phyloP scores from a whole-genome alignment of 2,329 filamentous ascomycete genomes.

The Arthrinium puccinioides region DNA sequence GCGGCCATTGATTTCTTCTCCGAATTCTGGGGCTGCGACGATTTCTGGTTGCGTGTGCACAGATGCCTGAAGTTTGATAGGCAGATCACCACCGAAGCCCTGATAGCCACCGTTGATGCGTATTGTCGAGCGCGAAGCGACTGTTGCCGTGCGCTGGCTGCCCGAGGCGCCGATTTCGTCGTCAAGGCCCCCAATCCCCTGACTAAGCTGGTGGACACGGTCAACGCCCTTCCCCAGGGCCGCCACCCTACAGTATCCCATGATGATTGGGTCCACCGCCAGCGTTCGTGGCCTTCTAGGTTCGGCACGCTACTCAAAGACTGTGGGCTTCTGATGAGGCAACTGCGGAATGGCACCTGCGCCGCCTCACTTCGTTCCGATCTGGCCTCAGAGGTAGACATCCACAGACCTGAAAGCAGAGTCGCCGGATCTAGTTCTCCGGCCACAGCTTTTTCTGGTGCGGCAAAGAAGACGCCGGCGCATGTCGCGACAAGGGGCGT shows the following conservation, averaged over 20 bases:
- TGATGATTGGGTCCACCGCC: background rate
- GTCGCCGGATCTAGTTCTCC: no score
- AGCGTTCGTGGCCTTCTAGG: no score
- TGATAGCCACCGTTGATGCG: slow-evolving; percentile 1
- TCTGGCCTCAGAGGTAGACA: no score
- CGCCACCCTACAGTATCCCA: background rate
- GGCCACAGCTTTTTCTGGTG: no score
- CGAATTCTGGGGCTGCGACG: background rate
- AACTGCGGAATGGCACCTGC: no score
- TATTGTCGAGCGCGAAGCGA: slow-evolving; percentile 1
- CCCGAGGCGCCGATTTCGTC: background rate
- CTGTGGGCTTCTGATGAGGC: no score
- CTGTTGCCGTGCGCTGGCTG: background rate
- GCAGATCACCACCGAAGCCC: background rate
- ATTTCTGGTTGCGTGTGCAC: slow-evolving; percentile 5
- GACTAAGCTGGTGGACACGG: background rate
- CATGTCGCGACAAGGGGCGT: no score
- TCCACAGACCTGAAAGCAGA: no score
- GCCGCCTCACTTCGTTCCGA: no score
- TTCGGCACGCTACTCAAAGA: no score
- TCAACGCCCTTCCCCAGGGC: background rate
- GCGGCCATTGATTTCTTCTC: slow-evolving; percentile 5
- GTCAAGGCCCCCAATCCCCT: background rate
- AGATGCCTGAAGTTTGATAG: background rate
- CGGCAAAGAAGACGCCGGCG: no score